Base-by-base conservation (phyloP, 78 protist genomes). In the Guillardia theta region DNA sequence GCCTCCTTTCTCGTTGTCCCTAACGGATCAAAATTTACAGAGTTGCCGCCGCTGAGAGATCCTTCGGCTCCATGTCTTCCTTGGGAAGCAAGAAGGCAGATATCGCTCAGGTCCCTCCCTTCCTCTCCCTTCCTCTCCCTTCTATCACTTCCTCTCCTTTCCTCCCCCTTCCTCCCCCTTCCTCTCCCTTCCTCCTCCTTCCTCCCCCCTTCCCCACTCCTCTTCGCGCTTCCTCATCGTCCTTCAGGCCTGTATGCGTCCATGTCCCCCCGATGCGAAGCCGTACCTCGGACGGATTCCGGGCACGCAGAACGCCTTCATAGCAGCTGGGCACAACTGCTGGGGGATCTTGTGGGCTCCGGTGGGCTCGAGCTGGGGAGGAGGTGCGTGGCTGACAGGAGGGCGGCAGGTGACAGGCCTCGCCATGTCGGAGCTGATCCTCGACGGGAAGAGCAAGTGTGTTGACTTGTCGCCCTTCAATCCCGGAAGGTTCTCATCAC, bases 311-410 rank as follows among this genome's bases (percentile, higher is more conserved):
- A 27, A 27, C 33, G 94, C 94, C 48, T 92, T 33, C 47, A 30
- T 92, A 0, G 78, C 94, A 0, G 88, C 88, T 0, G 94, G 94
- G 24, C 94, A 92, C 88, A 92, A 92, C 47, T 92, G 94, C 64
- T 92, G 94, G 94, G 94, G 94, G 64, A 92, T 92, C 48, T 88
- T 92, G 4, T 92, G 94, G 70, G 70, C 70, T 58, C 70, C 70
- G 39, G 70, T 58, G 27, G n/a, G n/a, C n/a, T n/a, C n/a, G n/a
- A n/a, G n/a, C n/a, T n/a, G n/a, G n/a, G n/a, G n/a, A n/a, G n/a
- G n/a, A n/a, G n/a, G n/a, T n/a, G n/a, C n/a, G n/a, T n/a, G n/a
- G n/a, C n/a, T n/a, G n/a, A n/a, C n/a, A n/a, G n/a, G n/a, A n/a
- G n/a, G n/a, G n/a, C n/a, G n/a, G 53, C 48, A 70, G 53, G 36